phyloP scores from a whole-genome alignment of 352 stramenopile species.

The Pythium angustatum region DNA sequence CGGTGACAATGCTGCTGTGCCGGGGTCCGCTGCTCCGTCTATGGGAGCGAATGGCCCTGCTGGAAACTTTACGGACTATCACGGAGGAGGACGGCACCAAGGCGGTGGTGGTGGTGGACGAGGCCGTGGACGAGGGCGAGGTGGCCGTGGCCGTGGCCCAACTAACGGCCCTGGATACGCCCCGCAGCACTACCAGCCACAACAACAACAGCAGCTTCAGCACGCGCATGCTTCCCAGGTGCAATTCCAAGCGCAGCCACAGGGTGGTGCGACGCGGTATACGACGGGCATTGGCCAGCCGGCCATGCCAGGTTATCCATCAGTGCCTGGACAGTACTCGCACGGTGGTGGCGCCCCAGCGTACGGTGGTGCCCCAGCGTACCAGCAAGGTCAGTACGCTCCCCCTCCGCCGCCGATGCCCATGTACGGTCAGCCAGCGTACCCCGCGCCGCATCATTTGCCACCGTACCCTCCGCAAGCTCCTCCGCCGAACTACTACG shows the following conservation, averaged over 20 bases:
- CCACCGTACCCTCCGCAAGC: slow-evolving; percentile 26
- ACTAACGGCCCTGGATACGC: background rate
- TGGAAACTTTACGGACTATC: slow-evolving; percentile 32
- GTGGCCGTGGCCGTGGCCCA: background rate
- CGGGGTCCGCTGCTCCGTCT: background rate
- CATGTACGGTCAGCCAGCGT: slow-evolving; percentile 18
- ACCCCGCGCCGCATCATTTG: slow-evolving; percentile 16
- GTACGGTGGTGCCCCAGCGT: slow-evolving; percentile 18
- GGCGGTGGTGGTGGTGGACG: slow-evolving; percentile 14
- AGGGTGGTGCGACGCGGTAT: slow-evolving; percentile 33
- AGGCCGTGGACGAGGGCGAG: slow-evolving; percentile 25
- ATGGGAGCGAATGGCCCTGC: slow-evolving; percentile 11
- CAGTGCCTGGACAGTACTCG: slow-evolving; percentile 11
- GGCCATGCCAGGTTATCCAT: slow-evolving; percentile 10
- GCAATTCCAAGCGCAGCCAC: slow-evolving; percentile 28
- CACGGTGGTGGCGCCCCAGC: background rate
- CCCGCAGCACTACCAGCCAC: slow-evolving; percentile 16
- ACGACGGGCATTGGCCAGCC: slow-evolving; percentile 29
- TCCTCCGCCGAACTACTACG: slow-evolving; percentile 28
- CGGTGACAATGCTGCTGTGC: slow-evolving; percentile 19
- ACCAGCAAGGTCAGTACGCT: slow-evolving; percentile 20
- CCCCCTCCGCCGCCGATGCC: slow-evolving; percentile 20
- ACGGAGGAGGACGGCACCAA: too few relatives aligned
- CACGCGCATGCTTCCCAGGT: background rate
- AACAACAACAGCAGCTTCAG: slow-evolving; percentile 12